Percentiles rank a stretch among this genome's conserved stretches.
These are phyloP conservation scores for Cystobasidiaceae sp. DNA, from an alignment of 1,284 basidiomycete genomes.

Conservation along the genomic window DNA sequence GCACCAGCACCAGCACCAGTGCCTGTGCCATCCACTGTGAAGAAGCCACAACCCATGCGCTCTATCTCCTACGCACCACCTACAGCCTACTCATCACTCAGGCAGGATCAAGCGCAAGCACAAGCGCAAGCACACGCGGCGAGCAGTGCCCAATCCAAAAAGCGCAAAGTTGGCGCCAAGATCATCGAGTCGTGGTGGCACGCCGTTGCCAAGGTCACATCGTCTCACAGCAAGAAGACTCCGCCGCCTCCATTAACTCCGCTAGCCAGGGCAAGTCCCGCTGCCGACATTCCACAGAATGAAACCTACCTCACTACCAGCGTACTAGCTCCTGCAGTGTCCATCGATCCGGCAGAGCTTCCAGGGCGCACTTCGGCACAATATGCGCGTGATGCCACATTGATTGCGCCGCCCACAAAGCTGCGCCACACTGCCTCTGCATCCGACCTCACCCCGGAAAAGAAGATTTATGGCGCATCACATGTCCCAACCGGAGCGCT, in stretches of 20 bases:
- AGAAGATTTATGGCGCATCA: not conserved
- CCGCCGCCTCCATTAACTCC: constrained; percentile 10
- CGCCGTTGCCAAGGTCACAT: constrained; percentile 42
- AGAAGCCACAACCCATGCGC: not conserved
- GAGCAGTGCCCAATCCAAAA: constrained; percentile 48
- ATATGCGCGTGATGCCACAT: constrained; percentile 22
- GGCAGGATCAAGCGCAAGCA: constrained; percentile 14
- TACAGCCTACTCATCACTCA: not conserved
- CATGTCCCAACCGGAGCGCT: constrained; percentile 33
- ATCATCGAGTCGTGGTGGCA: constrained; percentile 46
- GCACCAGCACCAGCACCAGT: not conserved
- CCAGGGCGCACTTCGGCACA: constrained; percentile 34
- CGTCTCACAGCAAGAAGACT: constrained; percentile 24
- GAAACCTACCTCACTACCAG: not conserved
- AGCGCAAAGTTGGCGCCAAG: constrained; percentile 40
- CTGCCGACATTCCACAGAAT: not conserved
- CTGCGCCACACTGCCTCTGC: constrained; percentile 38
- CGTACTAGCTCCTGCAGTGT: constrained; percentile 1
- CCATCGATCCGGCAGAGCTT: not conserved
- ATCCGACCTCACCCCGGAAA: constrained; percentile 30
- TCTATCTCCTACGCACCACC: constrained; percentile 17
- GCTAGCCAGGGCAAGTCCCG: not conserved
- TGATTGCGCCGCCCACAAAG: not conserved
- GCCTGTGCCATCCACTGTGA: not conserved
- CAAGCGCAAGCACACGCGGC: constrained; percentile 19